phyloP scores from a whole-genome alignment of 2,329 filamentous ascomycete genomes.

The Colletotrichum sp. region DNA sequence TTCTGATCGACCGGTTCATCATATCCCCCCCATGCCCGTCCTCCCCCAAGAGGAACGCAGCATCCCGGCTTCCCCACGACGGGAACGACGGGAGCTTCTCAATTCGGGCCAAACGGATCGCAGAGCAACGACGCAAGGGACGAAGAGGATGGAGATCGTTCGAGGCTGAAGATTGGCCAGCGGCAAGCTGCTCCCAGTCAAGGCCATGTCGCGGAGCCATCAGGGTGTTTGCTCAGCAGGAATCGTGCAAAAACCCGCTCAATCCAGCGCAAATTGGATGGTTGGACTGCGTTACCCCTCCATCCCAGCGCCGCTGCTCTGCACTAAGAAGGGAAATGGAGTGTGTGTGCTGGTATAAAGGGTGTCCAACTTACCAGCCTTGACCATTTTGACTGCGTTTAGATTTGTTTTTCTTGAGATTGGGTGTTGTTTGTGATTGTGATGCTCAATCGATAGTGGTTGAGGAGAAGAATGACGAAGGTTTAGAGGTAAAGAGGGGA shows the following conservation, averaged over 20 bases:
- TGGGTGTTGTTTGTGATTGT: neutral
- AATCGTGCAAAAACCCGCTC: slow-evolving; percentile 57
- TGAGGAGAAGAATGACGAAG: slow-evolving; percentile 4
- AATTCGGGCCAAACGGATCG: slow-evolving; percentile 1
- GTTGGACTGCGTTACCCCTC: slow-evolving; percentile 32
- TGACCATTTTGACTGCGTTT: slow-evolving; percentile 88
- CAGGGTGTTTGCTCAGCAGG: slow-evolving; percentile 31
- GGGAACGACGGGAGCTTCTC: neutral
- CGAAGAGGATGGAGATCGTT: neutral
- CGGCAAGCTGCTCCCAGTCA: neutral
- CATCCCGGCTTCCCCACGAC: slow-evolving; percentile 7
- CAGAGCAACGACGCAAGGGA: neutral
- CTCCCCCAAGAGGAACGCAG: neutral
- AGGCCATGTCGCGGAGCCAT: slow-evolving; percentile 29
- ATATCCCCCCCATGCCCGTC: neutral
- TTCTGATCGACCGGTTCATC: slow-evolving; percentile 23
- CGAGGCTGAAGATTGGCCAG: slow-evolving; percentile 16
- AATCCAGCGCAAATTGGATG: slow-evolving; percentile 52
- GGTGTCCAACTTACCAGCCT: slow-evolving; percentile 77
- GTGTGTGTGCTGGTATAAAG: slow-evolving; percentile 24
- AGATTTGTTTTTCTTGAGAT: slow-evolving; percentile 29
- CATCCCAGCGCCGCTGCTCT: slow-evolving; percentile 18
- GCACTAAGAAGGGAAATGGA: slow-evolving; percentile 24
- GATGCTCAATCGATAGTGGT: slow-evolving; percentile 2
- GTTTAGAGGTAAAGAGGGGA: slow-evolving; percentile 17